Conservation (phyloP, 768 basidiomycete species). For the Rhodotorula babjevae region DNA sequence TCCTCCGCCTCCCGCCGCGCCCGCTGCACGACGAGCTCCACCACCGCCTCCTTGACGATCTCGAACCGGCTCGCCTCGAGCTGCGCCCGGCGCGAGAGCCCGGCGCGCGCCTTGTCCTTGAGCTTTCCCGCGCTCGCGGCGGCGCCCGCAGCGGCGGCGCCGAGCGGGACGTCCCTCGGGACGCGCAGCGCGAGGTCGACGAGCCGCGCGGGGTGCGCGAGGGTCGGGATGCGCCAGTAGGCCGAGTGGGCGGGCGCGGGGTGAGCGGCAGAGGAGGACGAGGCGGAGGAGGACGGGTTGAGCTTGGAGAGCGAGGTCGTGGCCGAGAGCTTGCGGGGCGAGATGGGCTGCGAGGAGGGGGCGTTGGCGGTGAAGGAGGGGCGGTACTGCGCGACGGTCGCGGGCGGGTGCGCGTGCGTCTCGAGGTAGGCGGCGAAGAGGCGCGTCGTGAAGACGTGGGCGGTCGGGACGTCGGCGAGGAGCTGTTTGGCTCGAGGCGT, state of each 20-base stretch:
- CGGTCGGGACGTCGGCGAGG: background rate
- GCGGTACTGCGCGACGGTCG: background rate
- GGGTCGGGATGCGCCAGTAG: background rate
- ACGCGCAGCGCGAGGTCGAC: conserved; percentile 7
- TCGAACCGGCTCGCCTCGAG: background rate
- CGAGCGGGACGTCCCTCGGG: conserved; percentile 16
- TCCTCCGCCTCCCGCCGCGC: background rate
- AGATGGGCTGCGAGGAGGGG: background rate
- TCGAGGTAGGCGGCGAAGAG: conserved; percentile 26
- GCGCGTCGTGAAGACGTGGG: background rate
- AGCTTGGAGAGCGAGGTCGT: background rate
- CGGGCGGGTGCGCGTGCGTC: conserved; percentile 6
- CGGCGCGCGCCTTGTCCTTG: background rate
- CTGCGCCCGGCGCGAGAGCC: background rate
- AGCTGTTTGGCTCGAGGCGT: background rate
- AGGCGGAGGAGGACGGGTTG: too few relatives aligned
- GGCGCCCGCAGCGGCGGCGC: background rate
- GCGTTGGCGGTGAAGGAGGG: background rate
- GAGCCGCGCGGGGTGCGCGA: background rate
- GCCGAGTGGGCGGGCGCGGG: background rate
- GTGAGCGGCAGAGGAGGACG: too few relatives aligned
- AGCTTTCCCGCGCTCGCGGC: too few relatives aligned
- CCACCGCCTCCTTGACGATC: background rate
- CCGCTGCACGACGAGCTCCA: background rate
- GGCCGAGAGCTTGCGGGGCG: conserved; percentile 12